Evolutionary conservation across 805 yeast species (phyloP), one percentile per base, ranked within the genome.

Genomic region (Wickerhamiella sorbophila): DNA sequence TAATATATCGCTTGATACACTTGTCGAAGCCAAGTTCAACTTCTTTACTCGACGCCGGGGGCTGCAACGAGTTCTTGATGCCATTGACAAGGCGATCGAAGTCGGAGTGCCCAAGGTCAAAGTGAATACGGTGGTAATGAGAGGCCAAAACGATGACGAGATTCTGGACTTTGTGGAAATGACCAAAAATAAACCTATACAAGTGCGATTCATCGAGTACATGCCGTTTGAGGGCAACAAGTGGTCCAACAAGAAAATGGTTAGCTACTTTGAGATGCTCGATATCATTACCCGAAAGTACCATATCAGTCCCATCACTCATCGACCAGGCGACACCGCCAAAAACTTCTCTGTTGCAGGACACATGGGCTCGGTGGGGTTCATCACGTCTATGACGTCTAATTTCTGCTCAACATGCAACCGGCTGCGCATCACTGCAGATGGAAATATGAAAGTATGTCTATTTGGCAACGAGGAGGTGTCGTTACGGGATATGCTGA

Each of bases 181-280:
- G 44, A 61, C 72, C 9, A 50, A 55, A 41, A 54, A 59, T 31
- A 49, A 55, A 33, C 64, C 67, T 4, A 45, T 71, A 5, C 75
- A 72, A 46, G 66, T 72, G 18, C 56, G 77, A 42, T 72, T 72
- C 49, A 72, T 72, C 33, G 77, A 72, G 49, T 72, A 71, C 53
- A 72, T 72, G 77, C 77, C 77, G 4, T 72, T 72, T 50, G 70
- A 62, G 44, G 77, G 77, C 2, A 72, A 72, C 53, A 67, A 66
- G 47, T 72, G 76, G 76, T 59, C 66, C 14, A 49, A 57, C 31
- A 47, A 53, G 5, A 72, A 72, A 48, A 60, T 72, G 63, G 61
- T 70, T 33, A 52, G 67, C 5, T 71, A 63, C 49, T 52, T 65
- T 34, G 72, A 70, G 43, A 70, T 71, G 45, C 49, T 66, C 17